phyloP scores from a whole-genome alignment of 1,139 yeast genomes.

The Zygoascus hellenicus region DNA sequence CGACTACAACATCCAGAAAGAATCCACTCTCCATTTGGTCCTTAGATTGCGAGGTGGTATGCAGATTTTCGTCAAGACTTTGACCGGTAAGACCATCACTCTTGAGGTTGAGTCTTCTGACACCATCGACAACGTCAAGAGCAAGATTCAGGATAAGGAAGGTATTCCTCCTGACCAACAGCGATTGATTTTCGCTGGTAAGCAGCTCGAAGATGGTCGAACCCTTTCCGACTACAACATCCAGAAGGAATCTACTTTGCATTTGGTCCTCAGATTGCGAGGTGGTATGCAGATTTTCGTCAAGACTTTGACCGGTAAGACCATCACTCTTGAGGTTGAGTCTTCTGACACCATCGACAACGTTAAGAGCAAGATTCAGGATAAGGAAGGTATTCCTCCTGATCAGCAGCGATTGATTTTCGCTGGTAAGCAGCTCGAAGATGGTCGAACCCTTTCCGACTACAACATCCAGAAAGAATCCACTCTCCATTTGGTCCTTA shows the following conservation, averaged over 20 bases:
- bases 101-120: conserved; percentile 84
- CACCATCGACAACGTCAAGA: conserved; percentile 78
- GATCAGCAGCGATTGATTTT: conserved; percentile 84
- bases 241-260: conserved; percentile 81
- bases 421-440: conserved; percentile 87
- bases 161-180: conserved; percentile 88
- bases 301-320: conserved; percentile 75
- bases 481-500: conserved; percentile 74
- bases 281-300: conserved; percentile 80
- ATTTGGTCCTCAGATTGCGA: conserved; percentile 76
- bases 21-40: conserved; percentile 27
- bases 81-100: conserved; percentile 77
- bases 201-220: conserved; percentile 81
- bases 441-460: conserved; percentile 77
- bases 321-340: conserved; percentile 87
- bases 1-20: conserved; percentile 79
- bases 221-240: conserved; percentile 81
- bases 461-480: conserved; percentile 85
- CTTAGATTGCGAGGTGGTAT: conserved; percentile 39
- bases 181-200: conserved; percentile 80
- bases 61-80: conserved; percentile 75
- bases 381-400: conserved; percentile 87
- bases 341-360: conserved; percentile 87
- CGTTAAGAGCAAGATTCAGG: conserved; percentile 84
- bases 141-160: conserved; percentile 81